Evolutionary conservation across 2,329 filamentous ascomycete species (phyloP).

Genomic region (Purpureocillium takamizusanense): DNA sequence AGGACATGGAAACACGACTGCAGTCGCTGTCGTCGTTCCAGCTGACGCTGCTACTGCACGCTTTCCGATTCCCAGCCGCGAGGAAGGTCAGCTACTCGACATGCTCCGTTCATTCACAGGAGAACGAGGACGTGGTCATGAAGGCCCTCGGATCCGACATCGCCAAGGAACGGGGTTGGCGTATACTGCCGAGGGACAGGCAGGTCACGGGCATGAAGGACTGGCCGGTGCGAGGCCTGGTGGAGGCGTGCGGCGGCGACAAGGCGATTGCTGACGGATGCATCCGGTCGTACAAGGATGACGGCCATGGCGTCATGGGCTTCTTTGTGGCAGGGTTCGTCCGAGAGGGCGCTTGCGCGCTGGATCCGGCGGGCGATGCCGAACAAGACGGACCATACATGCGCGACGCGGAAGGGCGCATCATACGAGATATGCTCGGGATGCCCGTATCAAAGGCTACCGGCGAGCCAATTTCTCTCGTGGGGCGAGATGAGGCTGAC

Average conservation of each 20-base stretch:
- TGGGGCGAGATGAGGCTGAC: conserved; percentile 9
- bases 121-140: conserved; percentile 82
- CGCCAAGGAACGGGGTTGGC: conserved; percentile 64
- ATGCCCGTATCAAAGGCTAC: conserved; percentile 28
- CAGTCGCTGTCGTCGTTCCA: conserved; percentile 73
- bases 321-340: conserved; percentile 93
- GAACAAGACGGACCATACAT: conserved; percentile 38
- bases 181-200: conserved; percentile 58
- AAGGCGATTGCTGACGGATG: conserved; percentile 60
- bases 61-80: conserved; percentile 71
- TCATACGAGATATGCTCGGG: conserved; percentile 32
- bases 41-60: conserved; percentile 71
- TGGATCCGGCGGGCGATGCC: conserved; percentile 5
- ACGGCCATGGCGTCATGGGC: conserved; percentile 79
- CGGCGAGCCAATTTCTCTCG: conserved; percentile 18
- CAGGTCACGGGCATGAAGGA: conserved; percentile 68
- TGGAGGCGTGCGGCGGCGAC: conserved; percentile 38
- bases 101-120: conserved; percentile 77
- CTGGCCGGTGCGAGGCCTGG: conserved; percentile 62
- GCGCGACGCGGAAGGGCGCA: conserved; percentile 44
- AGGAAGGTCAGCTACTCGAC: conserved; percentile 82
- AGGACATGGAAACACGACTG: conserved; percentile 56
- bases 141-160: conserved; percentile 59
- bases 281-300: conserved; percentile 72
- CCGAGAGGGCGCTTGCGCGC: conserved; percentile 11